Evolutionary conservation across 2,329 filamentous ascomycete genomes (phyloP), one percentile per base, ranked within the genome.

Genomic region (Coniochaeta hoffmannii): DNA sequence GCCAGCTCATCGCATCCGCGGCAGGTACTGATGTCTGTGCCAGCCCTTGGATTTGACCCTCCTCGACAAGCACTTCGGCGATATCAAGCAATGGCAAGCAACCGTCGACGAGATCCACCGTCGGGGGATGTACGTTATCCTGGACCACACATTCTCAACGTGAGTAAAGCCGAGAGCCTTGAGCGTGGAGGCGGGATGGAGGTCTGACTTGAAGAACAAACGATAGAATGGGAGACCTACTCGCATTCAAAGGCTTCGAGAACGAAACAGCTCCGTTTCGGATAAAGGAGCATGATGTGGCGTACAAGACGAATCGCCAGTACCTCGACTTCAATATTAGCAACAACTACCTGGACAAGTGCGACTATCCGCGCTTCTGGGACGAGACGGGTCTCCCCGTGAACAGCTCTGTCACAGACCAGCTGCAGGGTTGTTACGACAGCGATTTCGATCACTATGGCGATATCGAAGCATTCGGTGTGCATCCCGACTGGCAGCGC

Each of bases 81-180:
- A 73, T 36, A 80, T 87, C 55, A 67, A 77, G 24, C 70, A 74
- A 54, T 86, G 82, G 81, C 76, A 82, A 61, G 66, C 71, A 44
- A 75, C 78, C 1, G 78, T 86, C 56, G 69, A 75, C 11, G 81
- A 80, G 36, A 82, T 86, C 19, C 83, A 87, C 62, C 69, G 69
- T 8, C 73, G 79, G n/a, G 80, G 76, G 55, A 87, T 87, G 82
- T 86, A 85, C 67, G 79, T 86, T 32, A 69, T 87, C n/a, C 67
- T 86, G 58, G 83, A 87, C 63, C 86, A 86, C 62, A 86, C 83
- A 1, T 76, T 86, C 66, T 76, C 80, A 46, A 87, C 83, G 72
- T 77, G 68, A 72, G 75, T 69, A 50, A 14, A 14, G 11, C 32
- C 31, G 9, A 6, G 6, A 11, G 8, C 49, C 49, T 7, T 46